Conservation (phyloP, 2,329 filamentous ascomycete genomes). For the Talaromyces sp. region DNA sequence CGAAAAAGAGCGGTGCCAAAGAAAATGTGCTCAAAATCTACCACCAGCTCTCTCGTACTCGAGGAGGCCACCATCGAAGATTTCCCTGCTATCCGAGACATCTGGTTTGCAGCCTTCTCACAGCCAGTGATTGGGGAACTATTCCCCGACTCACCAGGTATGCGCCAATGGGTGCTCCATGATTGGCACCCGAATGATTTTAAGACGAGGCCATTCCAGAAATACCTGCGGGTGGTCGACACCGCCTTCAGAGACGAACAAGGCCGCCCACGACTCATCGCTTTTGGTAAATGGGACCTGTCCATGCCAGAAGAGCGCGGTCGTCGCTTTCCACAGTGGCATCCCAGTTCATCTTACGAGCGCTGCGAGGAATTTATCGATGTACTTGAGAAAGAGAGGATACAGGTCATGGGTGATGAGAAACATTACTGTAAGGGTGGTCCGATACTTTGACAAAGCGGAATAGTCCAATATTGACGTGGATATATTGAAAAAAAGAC, state of each 20-base stretch:
- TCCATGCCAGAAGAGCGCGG: constrained; percentile 26
- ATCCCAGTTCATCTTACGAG: constrained; percentile 21
- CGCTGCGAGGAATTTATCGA: constrained; percentile 24
- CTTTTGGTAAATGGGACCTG: constrained; percentile 33
- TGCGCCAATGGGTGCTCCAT: constrained; percentile 27
- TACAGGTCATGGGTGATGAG: constrained; percentile 24
- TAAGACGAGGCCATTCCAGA: constrained; percentile 24
- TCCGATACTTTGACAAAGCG: background rate
- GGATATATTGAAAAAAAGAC: constrained; percentile 26
- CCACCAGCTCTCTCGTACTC: constrained; percentile 17
- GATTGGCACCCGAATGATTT: constrained; percentile 25
- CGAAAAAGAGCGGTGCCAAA: background rate
- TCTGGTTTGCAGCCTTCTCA: constrained; percentile 29
- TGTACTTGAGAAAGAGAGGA: constrained; percentile 23
- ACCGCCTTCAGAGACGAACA: constrained; percentile 17
- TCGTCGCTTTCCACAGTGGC: constrained; percentile 29
- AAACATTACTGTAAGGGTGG: constrained; percentile 28
- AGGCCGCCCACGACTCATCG: constrained; percentile 21
- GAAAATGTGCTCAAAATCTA: constrained; percentile 12
- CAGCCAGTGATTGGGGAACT: constrained; percentile 22
- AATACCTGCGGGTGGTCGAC: constrained; percentile 31
- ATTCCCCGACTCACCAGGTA: constrained; percentile 28
- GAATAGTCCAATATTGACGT: constrained; percentile 7
- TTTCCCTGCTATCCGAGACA: constrained; percentile 23
- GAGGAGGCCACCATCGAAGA: constrained; percentile 25